Conservation (phyloP, 495 filamentous ascomycete genomes). For the Neurospora sp. region DNA sequence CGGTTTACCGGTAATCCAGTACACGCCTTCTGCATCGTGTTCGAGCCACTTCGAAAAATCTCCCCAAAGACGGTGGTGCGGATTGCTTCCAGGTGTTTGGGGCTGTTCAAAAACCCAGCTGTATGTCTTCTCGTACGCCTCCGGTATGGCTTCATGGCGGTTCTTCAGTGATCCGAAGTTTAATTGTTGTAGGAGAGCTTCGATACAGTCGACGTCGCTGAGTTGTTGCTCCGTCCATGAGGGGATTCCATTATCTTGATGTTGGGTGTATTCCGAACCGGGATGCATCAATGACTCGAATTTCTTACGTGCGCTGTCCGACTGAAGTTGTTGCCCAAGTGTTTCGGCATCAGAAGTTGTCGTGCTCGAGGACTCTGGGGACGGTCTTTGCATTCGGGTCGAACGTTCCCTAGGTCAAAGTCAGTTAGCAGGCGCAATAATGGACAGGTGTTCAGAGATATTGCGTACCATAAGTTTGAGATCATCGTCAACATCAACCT, state of each 20-base stretch:
- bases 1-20: slow-evolving; percentile 2
- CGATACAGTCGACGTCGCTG: background rate
- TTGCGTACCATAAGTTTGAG: background rate
- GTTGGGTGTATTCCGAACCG: background rate
- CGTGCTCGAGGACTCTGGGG: background rate
- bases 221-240: background rate
- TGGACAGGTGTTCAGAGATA: too few species aligned
- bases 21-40: background rate
- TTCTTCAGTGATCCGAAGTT: background rate
- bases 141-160: background rate
- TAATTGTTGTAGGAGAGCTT: background rate
- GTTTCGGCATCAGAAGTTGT: background rate
- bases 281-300: background rate
- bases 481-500: background rate
- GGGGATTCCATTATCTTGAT: background rate
- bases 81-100: background rate
- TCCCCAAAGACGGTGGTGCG: background rate
- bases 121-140: background rate
- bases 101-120: background rate
- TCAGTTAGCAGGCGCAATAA: background rate
- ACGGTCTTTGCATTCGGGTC: background rate
- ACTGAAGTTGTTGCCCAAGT: background rate
- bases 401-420: background rate
- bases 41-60: background rate
- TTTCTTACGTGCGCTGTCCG: background rate